These are phyloP conservation scores for Zizania latifolia DNA, from an alignment of 176 grass and related monocot species.

Conservation along the genomic window DNA sequence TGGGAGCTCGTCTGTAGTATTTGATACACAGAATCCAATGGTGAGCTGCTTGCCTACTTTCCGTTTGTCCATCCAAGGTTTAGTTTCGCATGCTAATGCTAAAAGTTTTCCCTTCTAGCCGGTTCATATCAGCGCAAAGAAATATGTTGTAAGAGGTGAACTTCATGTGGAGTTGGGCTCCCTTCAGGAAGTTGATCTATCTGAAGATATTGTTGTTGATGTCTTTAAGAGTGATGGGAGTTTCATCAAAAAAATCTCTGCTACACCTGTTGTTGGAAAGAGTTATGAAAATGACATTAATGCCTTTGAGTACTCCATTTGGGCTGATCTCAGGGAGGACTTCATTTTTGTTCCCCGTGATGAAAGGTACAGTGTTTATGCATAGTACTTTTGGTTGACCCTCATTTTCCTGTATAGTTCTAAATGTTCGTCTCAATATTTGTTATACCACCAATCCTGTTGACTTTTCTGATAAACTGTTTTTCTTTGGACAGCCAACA, in stretches of 20 bases:
- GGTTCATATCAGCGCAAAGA: conserved; percentile 74
- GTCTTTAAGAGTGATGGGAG: conserved; percentile 51
- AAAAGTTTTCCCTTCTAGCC: conserved; percentile 42
- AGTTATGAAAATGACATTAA: conserved; percentile 35
- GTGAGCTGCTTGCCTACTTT: conserved; percentile 33
- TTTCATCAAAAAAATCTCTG: conserved; percentile 48
- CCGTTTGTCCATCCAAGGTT: not conserved
- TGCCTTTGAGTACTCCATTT: conserved; percentile 80
- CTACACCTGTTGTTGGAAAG: conserved; percentile 47
- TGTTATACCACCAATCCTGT: no score
- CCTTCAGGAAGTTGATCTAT: conserved; percentile 44
- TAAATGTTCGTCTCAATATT: no score
- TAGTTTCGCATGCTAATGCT: conserved; percentile 25
- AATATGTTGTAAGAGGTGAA: conserved; percentile 87
- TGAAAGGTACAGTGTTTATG: conserved; percentile 52
- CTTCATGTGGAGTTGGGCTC: conserved; percentile 59
- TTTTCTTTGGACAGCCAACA: no score
- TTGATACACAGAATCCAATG: conserved; percentile 56
- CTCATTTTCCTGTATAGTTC: no score
- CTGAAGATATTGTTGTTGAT: conserved; percentile 70
- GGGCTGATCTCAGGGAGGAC: conserved; percentile 74
- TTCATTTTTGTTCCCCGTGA: conserved; percentile 75
- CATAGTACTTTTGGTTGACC: not conserved
- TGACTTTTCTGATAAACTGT: no score
- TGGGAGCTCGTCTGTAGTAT: conserved; percentile 52